Base-by-base conservation (phyloP, 495 filamentous ascomycete genomes). In the Pyrenopolyporus hunteri region DNA sequence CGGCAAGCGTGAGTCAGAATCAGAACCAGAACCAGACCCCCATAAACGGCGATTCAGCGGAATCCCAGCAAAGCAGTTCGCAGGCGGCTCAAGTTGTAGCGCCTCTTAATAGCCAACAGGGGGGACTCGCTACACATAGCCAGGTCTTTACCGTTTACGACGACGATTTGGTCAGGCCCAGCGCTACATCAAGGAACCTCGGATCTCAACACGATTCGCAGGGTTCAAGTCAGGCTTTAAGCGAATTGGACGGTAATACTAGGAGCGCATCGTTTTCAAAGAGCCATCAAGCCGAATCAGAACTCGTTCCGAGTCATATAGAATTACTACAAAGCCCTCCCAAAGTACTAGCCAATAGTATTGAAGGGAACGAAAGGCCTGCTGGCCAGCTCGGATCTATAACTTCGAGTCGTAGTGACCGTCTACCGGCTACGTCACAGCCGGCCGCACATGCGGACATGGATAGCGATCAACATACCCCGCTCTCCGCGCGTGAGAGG, bases 21-120 rank as follows among this genome's bases (percentile, higher is more conserved):
- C 48, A 57, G 9, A 32, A 32, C 25, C 26, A 23, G 3, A n/a
- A n/a, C n/a, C n/a, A n/a, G n/a, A n/a, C n/a, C n/a, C n/a, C n/a
- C n/a, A n/a, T n/a, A n/a, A n/a, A n/a, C n/a, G n/a, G n/a, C n/a
- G n/a, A n/a, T n/a, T n/a, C n/a, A n/a, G 14, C 22, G 35, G 9
- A 19, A 49, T 67, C 63, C 8, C 50, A 62, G 11, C 39, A 53
- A 44, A 58, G 46, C 39, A 52, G 17, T 35, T 71, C 57, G 0
- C 71, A 74, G 20, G 63, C 61, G 6, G 75, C 74, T 4, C 73
- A 76, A 43, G 32, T 66, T 2, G 57, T 74, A 3, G 48, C 54
- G 17, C 59, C 63, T n/a, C 36, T 65, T 4, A 67, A 20, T 36
- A 68, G 52, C 51, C 53, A 67, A 23, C 63, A 53, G 6, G 59